Percentiles rank a stretch among this genome's conserved stretches.
Conservation (phyloP, 192 early-diverging fungal genomes). For the Backusella sp. region DNA sequence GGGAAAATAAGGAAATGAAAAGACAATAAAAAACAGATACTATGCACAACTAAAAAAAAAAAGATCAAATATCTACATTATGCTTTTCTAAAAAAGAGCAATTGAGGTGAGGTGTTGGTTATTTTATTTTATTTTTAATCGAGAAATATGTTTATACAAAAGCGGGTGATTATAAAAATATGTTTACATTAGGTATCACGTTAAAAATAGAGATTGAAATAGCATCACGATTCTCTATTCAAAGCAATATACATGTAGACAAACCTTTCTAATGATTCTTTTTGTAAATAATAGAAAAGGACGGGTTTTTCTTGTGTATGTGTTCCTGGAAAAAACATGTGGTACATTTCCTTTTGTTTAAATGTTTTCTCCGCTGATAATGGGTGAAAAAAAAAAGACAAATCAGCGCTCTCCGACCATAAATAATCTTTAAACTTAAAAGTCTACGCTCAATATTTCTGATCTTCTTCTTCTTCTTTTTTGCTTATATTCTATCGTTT, state of each 20-base stretch:
- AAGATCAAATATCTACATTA: too few species aligned
- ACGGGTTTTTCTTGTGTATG: slow-evolving; percentile 8
- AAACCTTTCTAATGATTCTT: neutral
- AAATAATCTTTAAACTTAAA: slow-evolving; percentile 6
- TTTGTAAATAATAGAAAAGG: neutral
- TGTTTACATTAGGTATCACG: neutral
- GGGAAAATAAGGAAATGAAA: too few species aligned
- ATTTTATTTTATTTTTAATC: neutral
- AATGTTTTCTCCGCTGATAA: slow-evolving; percentile 10
- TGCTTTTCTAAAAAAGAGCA: neutral
- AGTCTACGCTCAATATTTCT: slow-evolving; percentile 3
- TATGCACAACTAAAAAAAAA: too few species aligned
- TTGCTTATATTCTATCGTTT: neutral
- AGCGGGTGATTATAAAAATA: neutral
- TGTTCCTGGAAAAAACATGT: slow-evolving; percentile 20
- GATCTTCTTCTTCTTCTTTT: neutral
- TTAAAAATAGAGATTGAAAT: neutral
- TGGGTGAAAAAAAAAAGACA: neutral
- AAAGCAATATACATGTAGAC: neutral
- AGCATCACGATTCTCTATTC: neutral
- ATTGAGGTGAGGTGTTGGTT: neutral
- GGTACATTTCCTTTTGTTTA: slow-evolving; percentile 14
- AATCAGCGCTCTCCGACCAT: neutral
- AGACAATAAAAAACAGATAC: too few species aligned
- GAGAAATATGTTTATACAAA: neutral